Evolutionary conservation across 2,329 filamentous ascomycete genomes (phyloP), one percentile per base, ranked within the genome.

Genomic region (Microdochium nivale): DNA sequence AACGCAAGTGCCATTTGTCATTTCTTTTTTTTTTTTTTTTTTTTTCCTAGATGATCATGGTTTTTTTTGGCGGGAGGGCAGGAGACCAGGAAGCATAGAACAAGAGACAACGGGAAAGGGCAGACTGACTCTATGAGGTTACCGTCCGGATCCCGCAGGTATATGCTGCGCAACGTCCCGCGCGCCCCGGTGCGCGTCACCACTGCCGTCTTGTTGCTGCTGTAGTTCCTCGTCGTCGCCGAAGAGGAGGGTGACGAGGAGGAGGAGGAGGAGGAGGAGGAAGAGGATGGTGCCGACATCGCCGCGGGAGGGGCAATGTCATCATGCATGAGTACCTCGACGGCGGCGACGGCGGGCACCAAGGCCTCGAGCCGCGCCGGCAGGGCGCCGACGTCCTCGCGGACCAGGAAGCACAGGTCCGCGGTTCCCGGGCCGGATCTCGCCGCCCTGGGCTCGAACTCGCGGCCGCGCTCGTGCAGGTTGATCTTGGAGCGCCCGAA

Each of bases 401-500:
- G 67, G 0, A 80, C 72, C 25, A 84, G 60, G 51, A 84, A 84
- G 59, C 80, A 84, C 32, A 84, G 53, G 60, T 84, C 81, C 11
- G 74, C 79, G 11, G 76, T 80, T 0, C 81, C 81, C 0, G 78
- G 76, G 50, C 76, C 67, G 0, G 79, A 78, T 11, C 65, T 70
- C 3, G 60, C 60, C 0, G 80, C 81, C 59, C 82, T 83, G 2
- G 81, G 80, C 53, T 81, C 77, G 56, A 83, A 83, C 53, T 84
- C 80, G 14, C 71, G 72, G 7, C 79, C 80, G 11, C 68, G 66
- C 55, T 79, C 70, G 58, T 84, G 81, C 2, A 85, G 70, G 54
- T 84, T 84, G 52, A 84, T 78, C 63, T 84, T 84, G 54, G 81
- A 78, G 1, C 56, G 59, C 32, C 80, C 81, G 56, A 84, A 84